Conservation (phyloP, 106 monocot species). For the Dendrobium officinale region DNA sequence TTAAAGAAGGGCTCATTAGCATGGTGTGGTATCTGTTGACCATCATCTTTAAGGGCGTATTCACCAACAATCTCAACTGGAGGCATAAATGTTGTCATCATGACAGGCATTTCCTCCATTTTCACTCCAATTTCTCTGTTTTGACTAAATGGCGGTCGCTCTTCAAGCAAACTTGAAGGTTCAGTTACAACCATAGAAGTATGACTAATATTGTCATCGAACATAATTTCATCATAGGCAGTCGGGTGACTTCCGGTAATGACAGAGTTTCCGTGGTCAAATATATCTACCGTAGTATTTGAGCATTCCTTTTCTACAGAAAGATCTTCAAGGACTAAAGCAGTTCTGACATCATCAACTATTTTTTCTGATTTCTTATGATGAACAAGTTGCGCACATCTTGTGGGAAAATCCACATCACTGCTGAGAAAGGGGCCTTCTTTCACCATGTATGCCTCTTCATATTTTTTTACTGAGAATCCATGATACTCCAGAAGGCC, state of each 20-base stretch:
- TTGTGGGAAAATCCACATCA: slow-evolving; percentile 59
- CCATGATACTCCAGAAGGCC: slow-evolving; percentile 78
- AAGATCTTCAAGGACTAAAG: slow-evolving; percentile 12
- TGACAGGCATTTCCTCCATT: slow-evolving; percentile 7
- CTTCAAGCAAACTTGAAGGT: slow-evolving; percentile 4
- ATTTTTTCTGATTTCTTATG: slow-evolving; percentile 57
- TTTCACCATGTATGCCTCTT: slow-evolving; percentile 86
- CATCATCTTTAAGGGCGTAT: slow-evolving; percentile 6
- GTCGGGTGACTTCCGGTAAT: slow-evolving; percentile 1
- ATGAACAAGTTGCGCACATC: slow-evolving; percentile 63
- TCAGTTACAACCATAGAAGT: slow-evolving; percentile 1
- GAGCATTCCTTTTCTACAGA: slow-evolving; percentile 7
- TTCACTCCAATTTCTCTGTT: slow-evolving; percentile 10
- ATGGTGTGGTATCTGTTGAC: slow-evolving; percentile 4
- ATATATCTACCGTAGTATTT: neutral
- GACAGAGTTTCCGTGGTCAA: slow-evolving; percentile 8
- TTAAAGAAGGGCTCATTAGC: slow-evolving; percentile 1
- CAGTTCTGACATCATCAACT: slow-evolving; percentile 55
- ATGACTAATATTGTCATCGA: slow-evolving; percentile 16
- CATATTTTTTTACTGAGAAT: slow-evolving; percentile 52
- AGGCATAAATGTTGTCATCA: neutral
- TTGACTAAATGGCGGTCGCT: neutral
- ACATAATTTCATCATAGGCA: slow-evolving; percentile 31
- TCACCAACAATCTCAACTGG: slow-evolving; percentile 10
- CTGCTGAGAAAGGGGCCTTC: slow-evolving; percentile 72